Evolutionary conservation across 306 rosid species (phyloP), one percentile per base, ranked within the genome.

Genomic region (Gleditsia sinensis): DNA sequence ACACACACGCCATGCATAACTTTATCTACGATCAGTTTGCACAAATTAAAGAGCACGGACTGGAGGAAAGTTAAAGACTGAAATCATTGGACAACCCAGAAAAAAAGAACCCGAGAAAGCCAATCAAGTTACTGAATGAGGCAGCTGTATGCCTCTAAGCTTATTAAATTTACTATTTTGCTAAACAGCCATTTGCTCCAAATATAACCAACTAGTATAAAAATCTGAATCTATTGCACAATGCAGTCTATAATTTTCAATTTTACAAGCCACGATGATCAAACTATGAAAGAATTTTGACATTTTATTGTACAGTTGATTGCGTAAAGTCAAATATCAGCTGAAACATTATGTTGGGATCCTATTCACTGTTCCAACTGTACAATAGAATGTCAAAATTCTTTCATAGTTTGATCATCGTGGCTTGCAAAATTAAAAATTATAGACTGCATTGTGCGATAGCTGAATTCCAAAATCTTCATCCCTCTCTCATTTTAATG

Each of bases 401-500:
- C 48, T 2, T 13, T n/a, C 5, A 6, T 7, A 49, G 9, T 17
- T 49, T 19, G 3, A 2, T 19, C 24, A 6, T 23, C 11, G 20
- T 7, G 6, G 6, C 17, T 37, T 12, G 30, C 43, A 36, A 51
- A 37, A 34, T 51, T 7, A 20, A 20, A 64, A 27, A 1, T 67
- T 28, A 40, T 54, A 19, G 20, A 57, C 12, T 4, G 8, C 7
- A 34, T 74, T 30, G 40, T 40, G 11, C 6, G 1, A 8, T 19
- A 12, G 19, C 40, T 56, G 23, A 74, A 67, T 28, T 43, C 42
- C 9, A 75, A 34, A 20, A 78, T 17, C 16, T 39, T 25, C 23
- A 69, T 21, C n/a, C n/a, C 27, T 60, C 37, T 16, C 46, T 55
- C 61, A 8, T 45, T 37, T 60, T 55, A 75, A 69, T 69, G 56